Conservation (phyloP, 73 alveolate species). For the Tetrahymena thermophila region DNA sequence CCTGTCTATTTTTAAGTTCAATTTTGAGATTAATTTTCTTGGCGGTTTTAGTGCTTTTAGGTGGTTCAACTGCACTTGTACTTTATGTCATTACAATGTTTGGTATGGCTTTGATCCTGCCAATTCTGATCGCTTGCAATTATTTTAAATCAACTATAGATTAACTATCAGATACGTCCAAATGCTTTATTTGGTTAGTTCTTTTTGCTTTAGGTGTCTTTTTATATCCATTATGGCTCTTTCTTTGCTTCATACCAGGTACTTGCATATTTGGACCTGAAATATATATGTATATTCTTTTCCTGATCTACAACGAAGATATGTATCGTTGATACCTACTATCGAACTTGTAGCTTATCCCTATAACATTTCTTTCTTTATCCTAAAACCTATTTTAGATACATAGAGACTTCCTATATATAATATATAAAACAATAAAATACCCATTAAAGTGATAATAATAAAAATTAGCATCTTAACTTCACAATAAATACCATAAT, state of each 20-base stretch:
- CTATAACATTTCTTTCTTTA: neutral
- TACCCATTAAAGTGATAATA: neutral
- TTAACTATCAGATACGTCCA: neutral
- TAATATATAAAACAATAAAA: too few species aligned
- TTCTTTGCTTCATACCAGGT: neutral
- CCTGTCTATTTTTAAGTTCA: neutral
- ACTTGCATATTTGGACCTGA: neutral
- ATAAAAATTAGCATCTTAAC: neutral
- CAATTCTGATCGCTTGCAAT: neutral
- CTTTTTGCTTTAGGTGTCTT: neutral
- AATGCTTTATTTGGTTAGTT: neutral
- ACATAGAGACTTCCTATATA: neutral
- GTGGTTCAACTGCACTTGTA: neutral
- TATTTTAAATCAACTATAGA: neutral
- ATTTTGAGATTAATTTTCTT: neutral
- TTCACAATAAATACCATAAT: too few species aligned
- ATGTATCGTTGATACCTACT: neutral
- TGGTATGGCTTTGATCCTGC: neutral
- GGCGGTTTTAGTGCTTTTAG: neutral
- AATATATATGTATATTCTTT: neutral
- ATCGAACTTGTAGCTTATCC: neutral
- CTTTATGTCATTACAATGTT: neutral
- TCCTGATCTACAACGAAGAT: neutral
- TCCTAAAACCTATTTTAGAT: neutral
- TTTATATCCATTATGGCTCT: neutral